Conservation (phyloP, 345 rosid genomes). For the Salix caprea region DNA sequence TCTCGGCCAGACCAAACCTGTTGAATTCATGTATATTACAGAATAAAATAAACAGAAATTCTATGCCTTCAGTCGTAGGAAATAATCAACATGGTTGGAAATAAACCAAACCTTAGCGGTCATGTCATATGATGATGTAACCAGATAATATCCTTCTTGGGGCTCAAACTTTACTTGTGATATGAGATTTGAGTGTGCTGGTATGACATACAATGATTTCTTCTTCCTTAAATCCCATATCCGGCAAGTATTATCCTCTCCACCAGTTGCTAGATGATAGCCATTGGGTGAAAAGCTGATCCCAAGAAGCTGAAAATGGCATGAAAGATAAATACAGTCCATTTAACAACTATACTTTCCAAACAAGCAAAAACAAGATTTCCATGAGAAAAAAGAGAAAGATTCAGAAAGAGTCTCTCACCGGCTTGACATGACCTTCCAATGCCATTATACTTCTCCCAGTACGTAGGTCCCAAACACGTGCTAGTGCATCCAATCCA, state of each 20-base stretch:
- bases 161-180: constrained; percentile 94
- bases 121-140: constrained; percentile 93
- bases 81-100: not conserved
- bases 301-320: constrained; percentile 61
- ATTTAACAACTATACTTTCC: not conserved
- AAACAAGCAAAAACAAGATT: not conserved
- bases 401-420: constrained; percentile 29
- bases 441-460: constrained; percentile 83
- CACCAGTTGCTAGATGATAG: constrained; percentile 90
- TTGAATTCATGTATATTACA: constrained; percentile 6
- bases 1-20: constrained; percentile 96
- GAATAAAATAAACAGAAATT: constrained; percentile 8
- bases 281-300: constrained; percentile 94
- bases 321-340: constrained; percentile 10
- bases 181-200: constrained; percentile 90
- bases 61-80: not conserved
- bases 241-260: constrained; percentile 91
- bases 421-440: constrained; percentile 95
- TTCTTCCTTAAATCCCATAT: constrained; percentile 96
- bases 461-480: constrained; percentile 98
- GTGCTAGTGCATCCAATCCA: constrained; percentile 82
- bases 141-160: constrained; percentile 87
- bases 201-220: constrained; percentile 68
- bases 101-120: constrained; percentile 62
- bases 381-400: not conserved